phyloP scores from a whole-genome alignment of 306 rosid species.

The Vigna reflexopilosa region DNA sequence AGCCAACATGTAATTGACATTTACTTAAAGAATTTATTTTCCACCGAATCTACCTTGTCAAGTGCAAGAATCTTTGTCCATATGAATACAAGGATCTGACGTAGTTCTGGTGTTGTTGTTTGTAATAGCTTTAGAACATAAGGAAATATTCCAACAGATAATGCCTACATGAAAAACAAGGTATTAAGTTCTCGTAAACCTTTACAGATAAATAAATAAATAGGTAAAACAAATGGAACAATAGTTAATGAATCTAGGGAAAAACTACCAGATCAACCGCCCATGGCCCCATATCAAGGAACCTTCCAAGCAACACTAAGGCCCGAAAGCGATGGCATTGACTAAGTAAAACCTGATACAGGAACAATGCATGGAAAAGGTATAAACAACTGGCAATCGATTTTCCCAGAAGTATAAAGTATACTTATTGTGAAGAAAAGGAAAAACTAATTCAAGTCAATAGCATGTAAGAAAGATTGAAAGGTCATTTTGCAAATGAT shows the following conservation, averaged over 20 bases:
- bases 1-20: conserved; percentile 6
- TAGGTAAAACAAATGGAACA: conserved; percentile 27
- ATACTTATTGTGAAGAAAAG: background rate
- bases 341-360: conserved; percentile 89
- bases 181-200: conserved; percentile 32
- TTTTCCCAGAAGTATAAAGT: conserved; percentile 22
- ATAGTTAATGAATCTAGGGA: conserved; percentile 27
- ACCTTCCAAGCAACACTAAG: conserved; percentile 91
- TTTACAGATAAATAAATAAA: background rate
- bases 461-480: background rate
- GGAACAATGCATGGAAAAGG: conserved; percentile 43
- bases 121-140: conserved; percentile 94
- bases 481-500: conserved; percentile 11
- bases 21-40: conserved; percentile 22
- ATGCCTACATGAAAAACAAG: conserved; percentile 60
- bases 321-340: conserved; percentile 95
- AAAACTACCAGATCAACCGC: conserved; percentile 92
- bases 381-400: conserved; percentile 27
- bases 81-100: conserved; percentile 95
- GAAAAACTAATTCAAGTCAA: conserved; percentile 2
- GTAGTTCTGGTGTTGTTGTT: conserved; percentile 93
- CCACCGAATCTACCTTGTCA: conserved; percentile 74
- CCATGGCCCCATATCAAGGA: conserved; percentile 99
- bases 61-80: conserved; percentile 99
- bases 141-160: conserved; percentile 98